These are phyloP conservation scores for Platismatia glauca DNA, from an alignment of 495 filamentous ascomycete genomes.

Conservation along the genomic window DNA sequence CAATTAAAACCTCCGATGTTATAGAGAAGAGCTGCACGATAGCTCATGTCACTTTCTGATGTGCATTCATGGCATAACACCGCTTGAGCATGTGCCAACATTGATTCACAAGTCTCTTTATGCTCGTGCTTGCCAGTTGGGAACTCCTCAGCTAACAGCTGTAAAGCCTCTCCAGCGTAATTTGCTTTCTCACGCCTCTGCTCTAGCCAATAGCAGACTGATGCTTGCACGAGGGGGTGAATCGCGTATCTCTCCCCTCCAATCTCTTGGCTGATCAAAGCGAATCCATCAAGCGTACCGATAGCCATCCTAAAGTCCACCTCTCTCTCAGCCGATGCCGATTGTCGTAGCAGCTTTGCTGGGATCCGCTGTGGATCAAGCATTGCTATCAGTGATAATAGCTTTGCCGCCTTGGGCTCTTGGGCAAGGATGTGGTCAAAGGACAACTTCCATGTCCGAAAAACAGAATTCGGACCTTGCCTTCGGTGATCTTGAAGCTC, in stretches of 20 bases:
- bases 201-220: not conserved
- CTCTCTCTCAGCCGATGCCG: not conserved
- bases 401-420: not conserved
- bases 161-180: too few relatives aligned
- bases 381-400: not conserved
- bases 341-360: not conserved
- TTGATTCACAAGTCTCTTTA: not conserved
- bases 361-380: not conserved
- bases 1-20: slow-evolving; percentile 5
- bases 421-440: not conserved
- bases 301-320: not conserved
- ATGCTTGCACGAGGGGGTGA: not conserved
- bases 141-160: not conserved
- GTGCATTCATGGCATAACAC: not conserved
- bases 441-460: not conserved
- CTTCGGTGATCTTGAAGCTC: too few relatives aligned
- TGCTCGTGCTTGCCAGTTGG: not conserved
- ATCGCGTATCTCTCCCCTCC: not conserved
- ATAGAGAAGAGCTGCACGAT: slow-evolving; percentile 3
- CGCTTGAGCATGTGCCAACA: not conserved
- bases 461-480: not conserved
- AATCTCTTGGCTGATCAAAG: not conserved
- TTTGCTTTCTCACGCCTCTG: too few relatives aligned
- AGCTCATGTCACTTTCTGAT: not conserved
- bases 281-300: not conserved